Evolutionary conservation across 192 early-diverging fungal species (phyloP).

Genomic region (Entomortierella parvispora): DNA sequence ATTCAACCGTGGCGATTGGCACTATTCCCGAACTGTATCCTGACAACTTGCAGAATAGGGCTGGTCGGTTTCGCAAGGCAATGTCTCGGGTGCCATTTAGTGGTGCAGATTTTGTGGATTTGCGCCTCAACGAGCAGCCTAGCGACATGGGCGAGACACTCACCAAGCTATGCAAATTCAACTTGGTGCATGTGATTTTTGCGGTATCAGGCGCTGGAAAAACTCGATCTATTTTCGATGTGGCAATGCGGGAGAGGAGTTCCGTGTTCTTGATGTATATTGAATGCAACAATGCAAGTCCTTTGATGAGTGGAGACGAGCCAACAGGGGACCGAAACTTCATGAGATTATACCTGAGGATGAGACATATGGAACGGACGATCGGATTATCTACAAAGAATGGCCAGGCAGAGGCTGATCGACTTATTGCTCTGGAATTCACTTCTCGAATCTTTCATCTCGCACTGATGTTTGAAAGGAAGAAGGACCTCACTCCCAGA

Average conservation of each 20-base stretch:
- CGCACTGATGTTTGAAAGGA: too few relatives aligned
- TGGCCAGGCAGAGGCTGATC: too few relatives aligned
- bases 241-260: slow-evolving; percentile 2
- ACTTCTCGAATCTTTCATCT: too few relatives aligned
- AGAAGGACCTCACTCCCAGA: too few relatives aligned
- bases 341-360: too few relatives aligned
- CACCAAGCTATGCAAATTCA: neutral
- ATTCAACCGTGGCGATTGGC: neutral
- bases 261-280: slow-evolving; percentile 10
- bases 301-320: neutral
- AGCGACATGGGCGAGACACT: slow-evolving; percentile 1
- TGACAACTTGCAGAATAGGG: neutral
- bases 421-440: too few relatives aligned
- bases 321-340: slow-evolving; percentile 7
- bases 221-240: slow-evolving; percentile 15
- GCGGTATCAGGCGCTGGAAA: slow-evolving; percentile 14
- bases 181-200: neutral
- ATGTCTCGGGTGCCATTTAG: neutral
- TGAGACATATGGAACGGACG: too few relatives aligned
- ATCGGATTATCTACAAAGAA: too few relatives aligned
- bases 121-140: slow-evolving; percentile 1
- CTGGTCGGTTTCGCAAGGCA: slow-evolving; percentile 1
- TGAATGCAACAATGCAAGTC: neutral
- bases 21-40: neutral
- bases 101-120: neutral